Base-by-base conservation (phyloP, 2,329 filamentous ascomycete species). In the Plectosphaerella sp. region DNA sequence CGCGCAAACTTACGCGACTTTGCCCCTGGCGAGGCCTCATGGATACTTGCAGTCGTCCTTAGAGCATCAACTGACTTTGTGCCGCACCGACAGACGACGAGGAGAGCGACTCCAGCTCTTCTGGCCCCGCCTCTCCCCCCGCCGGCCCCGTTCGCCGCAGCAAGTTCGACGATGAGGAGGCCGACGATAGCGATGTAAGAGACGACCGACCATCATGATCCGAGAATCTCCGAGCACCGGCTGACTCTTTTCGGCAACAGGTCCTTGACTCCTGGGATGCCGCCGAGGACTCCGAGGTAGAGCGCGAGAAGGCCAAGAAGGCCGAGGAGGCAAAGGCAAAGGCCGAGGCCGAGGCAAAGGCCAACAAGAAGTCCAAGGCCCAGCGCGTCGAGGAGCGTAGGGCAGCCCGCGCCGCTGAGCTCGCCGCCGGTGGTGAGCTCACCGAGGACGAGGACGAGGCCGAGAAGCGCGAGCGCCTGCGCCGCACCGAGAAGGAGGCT, bases 261-360 rank as follows among this genome's bases (percentile, higher is more conserved):
- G 90, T 97, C 52, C 83, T 97, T 65, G 94, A 99, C 55, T 93
- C 90, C 35, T 99, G 94, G 94, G 92, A 97, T 65, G 93, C 90
- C 53, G 92, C 89, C 61, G 94, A 97, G 66, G 94, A 99, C 75
- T 96, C 91, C 56, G 94, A 99, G 64, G 93, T 86, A 62, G 94
- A 99, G 77, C 89, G 91, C 64, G 92, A 97, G 73, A 99, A 97
- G 79, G 89, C 83, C 25, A 89, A 88, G 72, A 94, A 93, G 75
- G 91, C 86, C 48, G 87, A 81, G 6, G 92, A 90, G 66, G 88
- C 84, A 50, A 95, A 96, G 72, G 90, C 88, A 53, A 95, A 95
- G 73, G 91, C 90, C 25, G 91, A 92, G 0, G 92, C 89, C 45
- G 89, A 91, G 64, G 91, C 91, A 8, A 90, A 89, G 43, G 91